Evolutionary conservation across 345 rosid species (phyloP).

Genomic region (Triadica sebifera): DNA sequence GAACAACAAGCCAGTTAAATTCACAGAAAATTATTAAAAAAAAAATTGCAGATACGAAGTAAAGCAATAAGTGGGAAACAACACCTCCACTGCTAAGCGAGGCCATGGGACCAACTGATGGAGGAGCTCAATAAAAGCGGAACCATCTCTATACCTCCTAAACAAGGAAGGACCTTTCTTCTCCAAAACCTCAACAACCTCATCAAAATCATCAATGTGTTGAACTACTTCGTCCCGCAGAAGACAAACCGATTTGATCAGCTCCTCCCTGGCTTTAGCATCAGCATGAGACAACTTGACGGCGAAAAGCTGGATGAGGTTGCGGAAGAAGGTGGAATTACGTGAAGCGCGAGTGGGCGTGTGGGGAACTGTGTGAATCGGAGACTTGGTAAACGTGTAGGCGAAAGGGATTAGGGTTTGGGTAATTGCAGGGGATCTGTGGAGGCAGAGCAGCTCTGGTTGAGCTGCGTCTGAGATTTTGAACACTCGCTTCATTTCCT

Average conservation of each 20-base stretch:
- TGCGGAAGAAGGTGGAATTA: neutral
- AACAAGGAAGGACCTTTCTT: slow-evolving; percentile 43
- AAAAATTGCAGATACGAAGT: neutral
- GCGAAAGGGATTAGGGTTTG: slow-evolving; percentile 12
- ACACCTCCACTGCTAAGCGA: slow-evolving; percentile 64
- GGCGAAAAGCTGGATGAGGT: slow-evolving; percentile 22
- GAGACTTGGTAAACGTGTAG: slow-evolving; percentile 21
- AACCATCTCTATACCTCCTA: slow-evolving; percentile 37
- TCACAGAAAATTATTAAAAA: too few relatives aligned
- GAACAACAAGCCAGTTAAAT: neutral
- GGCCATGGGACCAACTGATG: slow-evolving; percentile 48
- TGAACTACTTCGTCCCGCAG: slow-evolving; percentile 47
- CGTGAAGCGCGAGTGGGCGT: neutral
- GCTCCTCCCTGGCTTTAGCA: slow-evolving; percentile 19
- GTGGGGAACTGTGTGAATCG: neutral
- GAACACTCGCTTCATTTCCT: slow-evolving; percentile 52
- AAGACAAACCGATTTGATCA: slow-evolving; percentile 32
- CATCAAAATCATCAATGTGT: slow-evolving; percentile 31
- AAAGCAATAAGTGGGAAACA: neutral
- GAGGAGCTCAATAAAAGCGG: slow-evolving; percentile 59
- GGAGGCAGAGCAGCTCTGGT: slow-evolving; percentile 31
- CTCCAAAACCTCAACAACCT: slow-evolving; percentile 49
- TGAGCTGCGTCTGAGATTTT: slow-evolving; percentile 44
- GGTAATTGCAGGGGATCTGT: slow-evolving; percentile 9
- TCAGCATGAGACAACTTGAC: slow-evolving; percentile 23